A percentile compares a stretch with the other conserved stretches of the same genome.
Conservation (phyloP, 495 filamentous ascomycete species). For the Neurospora pannonica region DNA sequence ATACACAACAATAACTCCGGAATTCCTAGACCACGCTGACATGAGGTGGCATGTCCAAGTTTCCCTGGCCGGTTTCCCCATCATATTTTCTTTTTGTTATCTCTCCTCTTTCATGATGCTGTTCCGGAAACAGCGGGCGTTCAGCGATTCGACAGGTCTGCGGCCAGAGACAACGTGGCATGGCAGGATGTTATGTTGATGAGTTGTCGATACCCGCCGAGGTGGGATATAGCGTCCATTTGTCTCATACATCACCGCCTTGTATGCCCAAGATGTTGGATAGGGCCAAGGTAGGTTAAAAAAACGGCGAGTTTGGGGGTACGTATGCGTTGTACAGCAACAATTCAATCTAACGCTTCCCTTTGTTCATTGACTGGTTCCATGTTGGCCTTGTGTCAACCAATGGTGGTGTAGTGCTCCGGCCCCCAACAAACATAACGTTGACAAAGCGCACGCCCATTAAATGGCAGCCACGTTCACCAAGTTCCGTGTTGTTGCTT, state of each 20-base stretch:
- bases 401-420: conserved; percentile 9
- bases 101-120: not conserved
- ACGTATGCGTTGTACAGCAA: conserved; percentile 9
- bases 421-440: not conserved
- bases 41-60: not conserved
- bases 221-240: conserved; percentile 8
- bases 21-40: not conserved
- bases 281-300: conserved; percentile 6
- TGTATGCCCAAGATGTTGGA: conserved; percentile 6
- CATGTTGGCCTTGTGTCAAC: not conserved
- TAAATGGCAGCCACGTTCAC: conserved; percentile 22
- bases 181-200: conserved; percentile 7
- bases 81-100: not conserved
- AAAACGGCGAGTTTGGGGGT: not conserved
- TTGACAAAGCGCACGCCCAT: conserved; percentile 7
- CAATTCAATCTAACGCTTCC: conserved; percentile 10
- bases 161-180: conserved; percentile 11
- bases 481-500: conserved; percentile 10
- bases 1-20: not conserved
- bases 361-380: conserved; percentile 18
- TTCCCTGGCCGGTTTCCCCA: not conserved
- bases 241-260: conserved; percentile 6
- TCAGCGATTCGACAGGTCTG: conserved; percentile 8
- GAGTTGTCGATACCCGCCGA: conserved; percentile 19
- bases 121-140: not conserved